Base-by-base conservation (phyloP, 768 basidiomycete genomes). In the Mycena galericulata region DNA sequence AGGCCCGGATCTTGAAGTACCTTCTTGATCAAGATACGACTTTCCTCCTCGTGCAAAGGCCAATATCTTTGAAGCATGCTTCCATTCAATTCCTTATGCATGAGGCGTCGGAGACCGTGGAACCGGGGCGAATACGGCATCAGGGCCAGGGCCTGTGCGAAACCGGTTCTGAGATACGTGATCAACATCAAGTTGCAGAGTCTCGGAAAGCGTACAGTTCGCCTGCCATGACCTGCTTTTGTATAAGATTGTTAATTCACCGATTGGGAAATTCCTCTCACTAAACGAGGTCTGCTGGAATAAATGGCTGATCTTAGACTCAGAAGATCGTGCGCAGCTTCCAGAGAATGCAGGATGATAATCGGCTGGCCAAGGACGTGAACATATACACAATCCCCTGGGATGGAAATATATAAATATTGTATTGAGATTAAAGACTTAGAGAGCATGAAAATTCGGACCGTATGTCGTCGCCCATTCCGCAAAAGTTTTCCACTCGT, bases 401-500 rank as follows among this genome's bases (percentile, higher is more conserved):
- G 12, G 27, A 20, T 15, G n/a, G n/a, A n/a, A n/a, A n/a, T n/a
- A n/a, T n/a, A n/a, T n/a, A n/a, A n/a, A n/a, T n/a, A n/a, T n/a
- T n/a, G n/a, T n/a, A n/a, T n/a, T n/a, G n/a, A n/a, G n/a, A n/a
- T n/a, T n/a, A n/a, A n/a, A n/a, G n/a, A n/a, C n/a, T n/a, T n/a
- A n/a, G n/a, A n/a, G 18, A 40, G 59, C 9, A n/a, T 32, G 14
- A 11, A 2, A 2, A 66, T 66, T 36, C 34, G 8, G 18, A 75
- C 76, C 76, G 32, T 75, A 75, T 14, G 27, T 45, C 30, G 74
- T 70, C 54, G 64, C 65, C 76, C 76, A 77, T 49, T 73, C 49
- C n/a, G 69, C 59, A 45, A 73, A 77, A 9, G 72, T 75, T 32
- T 69, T 73, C 76, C 76, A 77, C 27, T 67, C 62, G 45, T 74